phyloP scores from a whole-genome alignment of 2,329 filamentous ascomycete genomes.

The Epichloe aotearoae region DNA sequence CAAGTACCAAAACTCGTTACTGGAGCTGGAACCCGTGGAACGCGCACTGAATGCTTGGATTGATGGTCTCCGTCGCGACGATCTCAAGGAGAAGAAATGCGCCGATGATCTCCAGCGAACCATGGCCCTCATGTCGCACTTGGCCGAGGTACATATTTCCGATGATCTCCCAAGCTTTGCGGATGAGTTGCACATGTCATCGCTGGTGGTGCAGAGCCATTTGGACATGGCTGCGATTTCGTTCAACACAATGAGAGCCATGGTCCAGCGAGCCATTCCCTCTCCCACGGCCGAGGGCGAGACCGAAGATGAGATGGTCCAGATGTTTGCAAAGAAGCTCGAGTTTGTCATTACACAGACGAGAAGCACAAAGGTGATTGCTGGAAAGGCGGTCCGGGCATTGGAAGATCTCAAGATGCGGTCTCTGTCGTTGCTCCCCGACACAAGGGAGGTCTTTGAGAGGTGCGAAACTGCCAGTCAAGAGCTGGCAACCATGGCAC shows the following conservation, averaged over 20 bases:
- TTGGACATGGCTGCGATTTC: slow-evolving; percentile 64
- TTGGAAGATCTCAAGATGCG: slow-evolving; percentile 65
- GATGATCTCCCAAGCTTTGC: slow-evolving; percentile 59
- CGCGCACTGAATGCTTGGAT: slow-evolving; percentile 80
- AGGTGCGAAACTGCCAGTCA: slow-evolving; percentile 51
- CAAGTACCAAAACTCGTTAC: slow-evolving; percentile 64
- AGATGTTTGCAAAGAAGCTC: slow-evolving; percentile 55
- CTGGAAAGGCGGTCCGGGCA: slow-evolving; percentile 63
- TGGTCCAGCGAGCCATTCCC: slow-evolving; percentile 55
- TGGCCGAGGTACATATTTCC: slow-evolving; percentile 68
- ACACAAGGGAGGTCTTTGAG: slow-evolving; percentile 57
- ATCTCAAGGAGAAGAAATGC: slow-evolving; percentile 74
- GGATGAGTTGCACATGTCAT: slow-evolving; percentile 66
- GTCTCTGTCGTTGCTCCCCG: slow-evolving; percentile 58
- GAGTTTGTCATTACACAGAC: slow-evolving; percentile 63
- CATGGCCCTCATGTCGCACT: slow-evolving; percentile 74
- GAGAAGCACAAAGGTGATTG: slow-evolving; percentile 70
- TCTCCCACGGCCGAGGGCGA: slow-evolving; percentile 13
- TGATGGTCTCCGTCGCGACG: slow-evolving; percentile 68
- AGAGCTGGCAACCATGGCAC: slow-evolving; percentile 52
- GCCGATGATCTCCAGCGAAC: slow-evolving; percentile 70
- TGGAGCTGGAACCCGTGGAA: slow-evolving; percentile 86
- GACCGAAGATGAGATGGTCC: slow-evolving; percentile 49
- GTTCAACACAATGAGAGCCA: slow-evolving; percentile 46
- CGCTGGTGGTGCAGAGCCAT: slow-evolving; percentile 63